These are phyloP conservation scores for Pseudomassariella vexata DNA, from an alignment of 2,329 filamentous ascomycete genomes.

Conservation along the genomic window DNA sequence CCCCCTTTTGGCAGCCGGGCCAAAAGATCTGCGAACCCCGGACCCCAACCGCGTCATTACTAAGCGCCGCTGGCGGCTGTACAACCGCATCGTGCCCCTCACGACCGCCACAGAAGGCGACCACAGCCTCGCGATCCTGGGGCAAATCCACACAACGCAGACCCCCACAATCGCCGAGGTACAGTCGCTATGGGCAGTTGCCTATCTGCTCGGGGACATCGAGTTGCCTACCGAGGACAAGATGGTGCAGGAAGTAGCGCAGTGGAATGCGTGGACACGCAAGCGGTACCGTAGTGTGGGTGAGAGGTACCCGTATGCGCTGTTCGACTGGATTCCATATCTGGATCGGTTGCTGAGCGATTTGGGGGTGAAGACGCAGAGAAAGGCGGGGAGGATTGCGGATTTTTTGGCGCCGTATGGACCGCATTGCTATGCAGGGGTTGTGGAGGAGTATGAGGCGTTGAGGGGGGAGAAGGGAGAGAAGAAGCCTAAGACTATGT, in stretches of 20 bases:
- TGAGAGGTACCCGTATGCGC: conserved; percentile 6
- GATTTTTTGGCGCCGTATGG: conserved; percentile 3
- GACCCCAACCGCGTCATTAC: conserved; percentile 3
- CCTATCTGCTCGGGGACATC: conserved; percentile 16
- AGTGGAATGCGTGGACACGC: conserved; percentile 8
- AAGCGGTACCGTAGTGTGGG: conserved; percentile 5
- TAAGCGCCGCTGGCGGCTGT: conserved; percentile 9
- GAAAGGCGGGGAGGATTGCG: not conserved
- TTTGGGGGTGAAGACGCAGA: conserved; percentile 12
- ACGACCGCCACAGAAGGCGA: conserved; percentile 9
- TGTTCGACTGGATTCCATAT: conserved; percentile 9
- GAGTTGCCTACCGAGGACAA: not conserved
- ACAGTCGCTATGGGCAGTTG: conserved; percentile 18
- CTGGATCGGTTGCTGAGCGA: conserved; percentile 13
- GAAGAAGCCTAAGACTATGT: too few relatives aligned
- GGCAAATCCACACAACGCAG: conserved; percentile 17
- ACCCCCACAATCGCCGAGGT: conserved; percentile 16
- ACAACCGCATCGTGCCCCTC: conserved; percentile 6
- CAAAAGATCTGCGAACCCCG: conserved; percentile 6
- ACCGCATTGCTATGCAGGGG: not conserved
- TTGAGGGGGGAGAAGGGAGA: not conserved
- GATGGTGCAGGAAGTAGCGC: conserved; percentile 6
- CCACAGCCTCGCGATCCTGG: conserved; percentile 14
- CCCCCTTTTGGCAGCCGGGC: conserved; percentile 9
- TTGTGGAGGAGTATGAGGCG: conserved; percentile 4